Percentiles rank a stretch among this genome's conserved stretches.
phyloP scores from a whole-genome alignment of 257 asterid genomes.

The Salvia miltiorrhiza region DNA sequence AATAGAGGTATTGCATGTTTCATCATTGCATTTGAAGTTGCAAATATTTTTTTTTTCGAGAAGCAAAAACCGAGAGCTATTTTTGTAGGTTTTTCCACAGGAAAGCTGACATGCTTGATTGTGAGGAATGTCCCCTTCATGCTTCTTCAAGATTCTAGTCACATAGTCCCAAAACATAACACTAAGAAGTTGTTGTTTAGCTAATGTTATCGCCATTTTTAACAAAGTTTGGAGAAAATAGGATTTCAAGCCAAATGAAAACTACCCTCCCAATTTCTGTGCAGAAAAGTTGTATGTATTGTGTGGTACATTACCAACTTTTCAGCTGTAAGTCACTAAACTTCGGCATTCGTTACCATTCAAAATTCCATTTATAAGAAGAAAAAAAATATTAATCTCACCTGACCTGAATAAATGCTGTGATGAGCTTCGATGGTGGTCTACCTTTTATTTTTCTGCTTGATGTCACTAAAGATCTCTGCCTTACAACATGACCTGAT shows the following conservation, averaged over 20 bases:
- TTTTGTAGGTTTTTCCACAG: background rate
- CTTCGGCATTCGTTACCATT: slow-evolving; percentile 1
- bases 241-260: background rate
- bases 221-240: background rate
- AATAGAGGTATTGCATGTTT: slow-evolving; percentile 45
- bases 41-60: background rate
- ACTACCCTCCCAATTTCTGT: background rate
- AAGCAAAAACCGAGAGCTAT: background rate
- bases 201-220: background rate
- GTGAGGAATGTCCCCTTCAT: slow-evolving; percentile 1
- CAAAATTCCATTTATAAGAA: background rate
- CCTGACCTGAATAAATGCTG: background rate
- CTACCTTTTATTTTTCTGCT: slow-evolving; percentile 12
- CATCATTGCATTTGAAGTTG: background rate
- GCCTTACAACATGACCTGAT: slow-evolving; percentile 12
- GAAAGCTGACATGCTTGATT: slow-evolving; percentile 9
- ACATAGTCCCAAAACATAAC: slow-evolving; percentile 3
- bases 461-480: slow-evolving; percentile 7
- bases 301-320: slow-evolving; percentile 9
- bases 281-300: background rate
- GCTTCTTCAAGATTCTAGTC: slow-evolving; percentile 15
- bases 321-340: background rate
- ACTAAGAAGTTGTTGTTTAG: background rate
- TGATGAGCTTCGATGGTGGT: background rate
- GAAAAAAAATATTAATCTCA: background rate